phyloP scores from a whole-genome alignment of 1,284 basidiomycete species.

The Austroboletus novae-zelandiae region DNA sequence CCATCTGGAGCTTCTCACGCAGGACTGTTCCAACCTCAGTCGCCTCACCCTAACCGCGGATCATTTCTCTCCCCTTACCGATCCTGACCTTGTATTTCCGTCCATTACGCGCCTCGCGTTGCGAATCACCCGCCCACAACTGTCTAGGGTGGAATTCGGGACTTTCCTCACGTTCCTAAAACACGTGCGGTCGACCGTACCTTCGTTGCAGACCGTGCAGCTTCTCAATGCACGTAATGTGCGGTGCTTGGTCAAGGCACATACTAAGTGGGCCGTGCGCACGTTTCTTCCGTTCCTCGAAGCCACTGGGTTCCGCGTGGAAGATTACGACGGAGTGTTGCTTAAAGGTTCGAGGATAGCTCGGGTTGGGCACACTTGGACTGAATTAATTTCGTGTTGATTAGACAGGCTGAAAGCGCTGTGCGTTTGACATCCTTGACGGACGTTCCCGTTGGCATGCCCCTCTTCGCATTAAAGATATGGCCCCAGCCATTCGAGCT shows the following conservation, averaged over 20 bases:
- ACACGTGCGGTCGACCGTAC: slow-evolving; percentile 8
- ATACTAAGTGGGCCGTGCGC: slow-evolving; percentile 12
- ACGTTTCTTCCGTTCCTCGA: slow-evolving; percentile 9
- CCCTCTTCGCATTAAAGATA: too few species aligned
- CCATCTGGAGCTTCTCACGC: not conserved
- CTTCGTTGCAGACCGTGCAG: slow-evolving; percentile 26
- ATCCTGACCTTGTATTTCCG: slow-evolving; percentile 6
- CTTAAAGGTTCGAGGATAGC: not conserved
- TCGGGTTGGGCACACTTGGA: not conserved
- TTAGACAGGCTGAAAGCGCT: slow-evolving; percentile 16
- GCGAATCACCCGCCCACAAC: slow-evolving; percentile 6
- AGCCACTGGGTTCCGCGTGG: slow-evolving; percentile 15
- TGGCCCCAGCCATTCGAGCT: too few species aligned
- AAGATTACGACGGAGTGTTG: slow-evolving; percentile 23
- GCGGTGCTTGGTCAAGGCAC: slow-evolving; percentile 14
- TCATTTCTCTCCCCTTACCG: slow-evolving; percentile 2
- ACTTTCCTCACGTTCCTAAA: slow-evolving; percentile 14
- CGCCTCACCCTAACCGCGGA: not conserved
- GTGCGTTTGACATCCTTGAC: slow-evolving; percentile 2
- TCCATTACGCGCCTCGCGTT: slow-evolving; percentile 22
- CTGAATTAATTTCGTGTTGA: slow-evolving; percentile 1
- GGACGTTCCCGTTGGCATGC: not conserved
- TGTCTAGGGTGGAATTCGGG: slow-evolving; percentile 5
- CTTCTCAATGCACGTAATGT: slow-evolving; percentile 21
- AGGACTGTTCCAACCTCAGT: not conserved